A percentile compares a stretch with the other conserved stretches of the same genome.
Conservation (phyloP, 2,329 filamentous ascomycete species). For the Ceratocystis colombiana region DNA sequence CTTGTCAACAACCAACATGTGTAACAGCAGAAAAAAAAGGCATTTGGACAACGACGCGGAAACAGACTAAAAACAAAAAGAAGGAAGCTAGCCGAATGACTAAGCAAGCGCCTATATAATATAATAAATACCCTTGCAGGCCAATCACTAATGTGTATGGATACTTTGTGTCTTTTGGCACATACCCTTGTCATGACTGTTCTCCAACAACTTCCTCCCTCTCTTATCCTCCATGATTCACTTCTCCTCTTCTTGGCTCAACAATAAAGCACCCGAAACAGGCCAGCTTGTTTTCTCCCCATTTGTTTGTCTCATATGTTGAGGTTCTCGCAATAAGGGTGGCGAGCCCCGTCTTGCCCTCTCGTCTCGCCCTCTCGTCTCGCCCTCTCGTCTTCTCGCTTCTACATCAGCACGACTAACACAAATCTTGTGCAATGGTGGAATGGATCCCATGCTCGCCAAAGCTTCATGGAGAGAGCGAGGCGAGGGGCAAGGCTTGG, state of each 20-base stretch:
- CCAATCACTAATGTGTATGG: no score
- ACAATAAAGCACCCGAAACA: neutral
- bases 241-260: neutral
- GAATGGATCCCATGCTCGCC: neutral
- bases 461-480: neutral
- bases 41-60: no score
- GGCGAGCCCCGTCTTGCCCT: neutral
- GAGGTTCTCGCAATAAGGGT: neutral
- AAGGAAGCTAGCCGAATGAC: no score
- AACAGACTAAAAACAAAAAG: no score
- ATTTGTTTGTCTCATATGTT: neutral
- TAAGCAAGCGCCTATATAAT: no score
- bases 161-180: no score
- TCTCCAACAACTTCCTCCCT: conserved; percentile 1
- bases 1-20: neutral
- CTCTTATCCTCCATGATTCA: neutral
- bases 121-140: no score
- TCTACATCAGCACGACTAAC: neutral
- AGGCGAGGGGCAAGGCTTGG: neutral
- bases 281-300: conserved; percentile 1
- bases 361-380: neutral
- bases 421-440: neutral
- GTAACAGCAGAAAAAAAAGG: neutral
- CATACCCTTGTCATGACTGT: neutral
- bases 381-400: neutral